Evolutionary conservation across 2,329 filamentous ascomycete genomes (phyloP), one percentile per base, ranked within the genome.

Genomic region (Rosellinia necatrix): DNA sequence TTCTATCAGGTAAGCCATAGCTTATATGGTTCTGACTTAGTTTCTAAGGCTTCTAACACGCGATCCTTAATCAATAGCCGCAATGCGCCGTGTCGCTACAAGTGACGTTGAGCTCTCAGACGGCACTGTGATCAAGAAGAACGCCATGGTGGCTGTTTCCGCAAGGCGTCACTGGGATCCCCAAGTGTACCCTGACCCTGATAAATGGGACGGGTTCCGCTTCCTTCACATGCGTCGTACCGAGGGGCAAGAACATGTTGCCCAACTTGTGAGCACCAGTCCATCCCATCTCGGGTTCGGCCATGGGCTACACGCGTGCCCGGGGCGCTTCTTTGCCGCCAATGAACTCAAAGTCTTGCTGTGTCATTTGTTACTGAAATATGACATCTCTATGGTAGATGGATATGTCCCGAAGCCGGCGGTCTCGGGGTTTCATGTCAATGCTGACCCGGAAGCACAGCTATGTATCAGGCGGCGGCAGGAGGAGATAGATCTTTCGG

Each of bases 311-410:
- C 53, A 53, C n/a, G 42, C 57, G 3, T 59, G 57, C 9, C 57
- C 57, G 0, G 57, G 57, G 1, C 53, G 57, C 19, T 59, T 59
- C 10, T 53, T 59, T 5, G 57, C 53, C 13, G 49, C 53, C 5
- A 49, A 56, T 9, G 49, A 56, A 27, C n/a, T 59, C 19, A 59
- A 59, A 27, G 17, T 59, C 13, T 25, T 32, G 4, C 19, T 59
- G 15, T 48, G 42, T 13, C 53, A 59, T 22, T 19, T 59, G 1
- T 17, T 59, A 17, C 25, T 56, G 2, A 59, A 56, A 27, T 59
- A 56, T 7, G 56, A 59, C 34, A 37, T 38, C 7, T 10, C 38
- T 7, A 32, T 35, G 25, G 32, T 38, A 53, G n/a, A n/a, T n/a
- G n/a, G n/a, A n/a, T n/a, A n/a, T n/a, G n/a, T n/a, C n/a, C n/a